phyloP scores from a whole-genome alignment of 1,284 basidiomycete species.

The Cutaneotrichosporon cutaneum region DNA sequence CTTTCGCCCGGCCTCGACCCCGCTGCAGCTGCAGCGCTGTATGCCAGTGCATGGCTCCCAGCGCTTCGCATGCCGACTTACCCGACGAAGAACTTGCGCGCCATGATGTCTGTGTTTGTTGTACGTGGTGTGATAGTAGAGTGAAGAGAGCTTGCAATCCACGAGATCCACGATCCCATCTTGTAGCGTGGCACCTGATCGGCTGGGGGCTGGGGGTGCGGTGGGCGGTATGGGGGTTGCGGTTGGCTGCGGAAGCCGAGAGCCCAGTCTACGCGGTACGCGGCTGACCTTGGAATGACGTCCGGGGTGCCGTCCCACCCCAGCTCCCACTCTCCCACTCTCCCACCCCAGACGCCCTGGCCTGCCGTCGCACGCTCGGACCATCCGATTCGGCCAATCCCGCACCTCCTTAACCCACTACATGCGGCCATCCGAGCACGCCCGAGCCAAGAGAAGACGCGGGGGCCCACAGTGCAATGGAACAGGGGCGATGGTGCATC shows the following conservation, averaged over 20 bases:
- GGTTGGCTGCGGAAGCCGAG: neutral
- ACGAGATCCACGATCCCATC: too few species aligned
- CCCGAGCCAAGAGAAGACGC: neutral
- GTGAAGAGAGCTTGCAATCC: neutral
- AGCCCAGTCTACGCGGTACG: neutral
- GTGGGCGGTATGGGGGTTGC: too few species aligned
- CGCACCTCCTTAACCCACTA: too few species aligned
- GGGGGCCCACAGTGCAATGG: too few species aligned
- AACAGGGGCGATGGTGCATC: too few species aligned
- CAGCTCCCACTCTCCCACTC: neutral
- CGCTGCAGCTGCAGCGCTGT: too few species aligned
- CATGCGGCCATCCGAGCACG: neutral
- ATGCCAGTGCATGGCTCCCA: too few species aligned
- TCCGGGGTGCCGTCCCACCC: conserved; percentile 6
- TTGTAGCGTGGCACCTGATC: too few species aligned
- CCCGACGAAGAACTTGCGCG: conserved; percentile 51
- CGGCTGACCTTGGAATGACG: neutral
- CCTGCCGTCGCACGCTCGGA: too few species aligned
- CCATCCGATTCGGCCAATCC: neutral
- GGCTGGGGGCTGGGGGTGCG: too few species aligned
- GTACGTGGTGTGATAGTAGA: neutral
- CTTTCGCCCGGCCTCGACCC: too few species aligned
- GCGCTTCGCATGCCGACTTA: conserved; percentile 25
- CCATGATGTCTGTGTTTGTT: conserved; percentile 32
- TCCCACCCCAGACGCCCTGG: neutral